phyloP scores from a whole-genome alignment of 352 stramenopile species.

The Phytophthora sojae region DNA sequence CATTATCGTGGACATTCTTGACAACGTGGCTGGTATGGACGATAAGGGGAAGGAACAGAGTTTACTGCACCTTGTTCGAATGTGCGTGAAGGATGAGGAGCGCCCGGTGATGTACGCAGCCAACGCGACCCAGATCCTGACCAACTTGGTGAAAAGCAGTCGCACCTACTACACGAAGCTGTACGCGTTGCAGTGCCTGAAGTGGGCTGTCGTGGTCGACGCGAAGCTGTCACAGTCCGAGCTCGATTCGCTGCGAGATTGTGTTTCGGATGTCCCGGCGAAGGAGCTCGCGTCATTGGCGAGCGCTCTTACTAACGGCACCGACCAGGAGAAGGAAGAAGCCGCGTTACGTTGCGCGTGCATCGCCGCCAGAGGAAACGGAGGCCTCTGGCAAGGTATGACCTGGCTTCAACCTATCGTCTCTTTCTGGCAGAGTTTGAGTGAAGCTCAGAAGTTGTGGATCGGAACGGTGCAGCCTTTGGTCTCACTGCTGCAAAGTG shows the following conservation, averaged over 20 bases:
- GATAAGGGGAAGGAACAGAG: conserved; percentile 3
- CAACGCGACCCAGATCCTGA: neutral
- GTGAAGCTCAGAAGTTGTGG: conserved; percentile 12
- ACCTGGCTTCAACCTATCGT: conserved; percentile 1
- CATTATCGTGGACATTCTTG: conserved; percentile 5
- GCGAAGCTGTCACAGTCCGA: conserved; percentile 1
- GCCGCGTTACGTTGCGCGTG: conserved; percentile 2
- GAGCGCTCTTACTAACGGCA: conserved; percentile 1
- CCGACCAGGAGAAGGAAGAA: conserved; percentile 9
- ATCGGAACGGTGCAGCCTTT: conserved; percentile 11
- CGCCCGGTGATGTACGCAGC: conserved; percentile 12
- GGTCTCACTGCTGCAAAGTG: neutral
- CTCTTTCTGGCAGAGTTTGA: neutral
- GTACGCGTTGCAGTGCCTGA: conserved; percentile 15
- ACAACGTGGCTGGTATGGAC: neutral
- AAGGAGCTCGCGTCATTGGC: conserved; percentile 2
- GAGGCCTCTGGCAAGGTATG: neutral
- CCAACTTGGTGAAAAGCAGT: conserved; percentile 3
- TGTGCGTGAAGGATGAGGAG: conserved; percentile 4
- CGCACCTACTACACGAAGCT: neutral
- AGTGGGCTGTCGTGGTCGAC: conserved; percentile 2
- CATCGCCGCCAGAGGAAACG: conserved; percentile 3
- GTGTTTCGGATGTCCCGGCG: neutral
- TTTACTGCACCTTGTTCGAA: conserved; percentile 2
- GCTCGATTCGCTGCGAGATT: conserved; percentile 5